These are phyloP conservation scores for Scutellaria galericulata DNA, from an alignment of 257 asterid species.

Conservation along the genomic window DNA sequence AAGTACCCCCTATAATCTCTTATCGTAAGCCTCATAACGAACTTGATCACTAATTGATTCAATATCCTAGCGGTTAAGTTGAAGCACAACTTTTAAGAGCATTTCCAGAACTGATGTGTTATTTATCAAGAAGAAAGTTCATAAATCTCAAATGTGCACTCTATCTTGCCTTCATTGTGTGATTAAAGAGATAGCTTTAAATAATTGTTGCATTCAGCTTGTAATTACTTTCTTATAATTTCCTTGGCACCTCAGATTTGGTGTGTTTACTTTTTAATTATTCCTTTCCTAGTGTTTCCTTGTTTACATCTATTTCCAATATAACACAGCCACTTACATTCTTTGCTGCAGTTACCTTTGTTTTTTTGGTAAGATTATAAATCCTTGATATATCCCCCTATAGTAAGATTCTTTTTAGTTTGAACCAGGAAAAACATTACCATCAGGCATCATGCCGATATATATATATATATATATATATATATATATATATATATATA, in stretches of 20 bases:
- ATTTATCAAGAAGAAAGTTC: slow-evolving; percentile 21
- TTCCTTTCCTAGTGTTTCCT: neutral
- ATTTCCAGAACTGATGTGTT: slow-evolving; percentile 11
- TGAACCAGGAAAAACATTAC: neutral
- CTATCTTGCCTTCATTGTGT: neutral
- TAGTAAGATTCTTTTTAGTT: too few species aligned
- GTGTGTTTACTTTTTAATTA: slow-evolving; percentile 8
- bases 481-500: neutral
- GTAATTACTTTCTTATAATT: slow-evolving; percentile 16
- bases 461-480: neutral
- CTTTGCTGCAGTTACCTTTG: neutral
- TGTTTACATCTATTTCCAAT: neutral
- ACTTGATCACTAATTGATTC: slow-evolving; percentile 31
- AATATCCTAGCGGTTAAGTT: slow-evolving; percentile 20
- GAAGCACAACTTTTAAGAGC: slow-evolving; percentile 19
- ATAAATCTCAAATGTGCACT: neutral
- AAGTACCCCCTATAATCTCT: slow-evolving; percentile 65
- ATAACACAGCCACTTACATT: neutral
- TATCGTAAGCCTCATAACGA: slow-evolving; percentile 70
- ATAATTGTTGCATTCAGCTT: slow-evolving; percentile 1
- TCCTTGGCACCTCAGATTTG: slow-evolving; percentile 7
- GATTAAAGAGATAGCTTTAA: slow-evolving; percentile 4
- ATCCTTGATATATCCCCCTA: neutral
- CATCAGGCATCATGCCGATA: neutral
- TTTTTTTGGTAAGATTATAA: slow-evolving; percentile 8